phyloP scores from a whole-genome alignment of 2,329 filamentous ascomycete genomes.

The Cordyceps cateniannulata region DNA sequence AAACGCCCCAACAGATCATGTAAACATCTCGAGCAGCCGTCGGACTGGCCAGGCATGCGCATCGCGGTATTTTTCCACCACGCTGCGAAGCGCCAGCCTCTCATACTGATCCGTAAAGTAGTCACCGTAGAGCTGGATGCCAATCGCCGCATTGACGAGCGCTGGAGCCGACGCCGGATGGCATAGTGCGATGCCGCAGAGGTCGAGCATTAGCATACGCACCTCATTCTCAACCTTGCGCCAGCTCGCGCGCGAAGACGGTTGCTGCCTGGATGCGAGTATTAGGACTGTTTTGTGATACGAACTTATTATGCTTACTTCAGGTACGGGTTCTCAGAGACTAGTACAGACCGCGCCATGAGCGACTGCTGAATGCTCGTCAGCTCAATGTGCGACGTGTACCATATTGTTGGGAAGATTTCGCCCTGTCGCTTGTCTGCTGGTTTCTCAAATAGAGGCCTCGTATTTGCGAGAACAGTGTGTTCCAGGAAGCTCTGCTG shows the following conservation, averaged over 20 bases:
- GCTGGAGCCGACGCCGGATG: conserved; percentile 32
- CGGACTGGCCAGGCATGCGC: conserved; percentile 34
- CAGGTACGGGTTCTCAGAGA: conserved; percentile 32
- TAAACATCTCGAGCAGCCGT: conserved; percentile 31
- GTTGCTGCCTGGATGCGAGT: conserved; percentile 17
- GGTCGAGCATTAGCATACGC: conserved; percentile 29
- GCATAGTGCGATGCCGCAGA: conserved; percentile 34
- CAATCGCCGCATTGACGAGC: conserved; percentile 32
- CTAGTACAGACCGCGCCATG: conserved; percentile 33
- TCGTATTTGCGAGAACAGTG: conserved; percentile 24
- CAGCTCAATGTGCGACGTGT: conserved; percentile 31
- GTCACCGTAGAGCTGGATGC: conserved; percentile 35
- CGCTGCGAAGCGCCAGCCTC: conserved; percentile 29
- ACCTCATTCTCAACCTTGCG: conserved; percentile 33
- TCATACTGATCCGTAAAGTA: conserved; percentile 36
- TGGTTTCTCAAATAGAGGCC: conserved; percentile 27
- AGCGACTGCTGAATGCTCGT: conserved; percentile 35
- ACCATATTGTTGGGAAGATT: conserved; percentile 35
- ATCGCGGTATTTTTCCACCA: conserved; percentile 39
- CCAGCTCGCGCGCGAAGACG: conserved; percentile 25
- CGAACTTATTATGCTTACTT: conserved; percentile 25
- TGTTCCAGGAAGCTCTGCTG: conserved; percentile 31
- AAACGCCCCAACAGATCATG: neutral
- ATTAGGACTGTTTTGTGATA: too few relatives aligned
- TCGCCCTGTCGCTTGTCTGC: conserved; percentile 31